phyloP scores from a whole-genome alignment of 2,329 filamentous ascomycete species.

The Alternaria brassicae region DNA sequence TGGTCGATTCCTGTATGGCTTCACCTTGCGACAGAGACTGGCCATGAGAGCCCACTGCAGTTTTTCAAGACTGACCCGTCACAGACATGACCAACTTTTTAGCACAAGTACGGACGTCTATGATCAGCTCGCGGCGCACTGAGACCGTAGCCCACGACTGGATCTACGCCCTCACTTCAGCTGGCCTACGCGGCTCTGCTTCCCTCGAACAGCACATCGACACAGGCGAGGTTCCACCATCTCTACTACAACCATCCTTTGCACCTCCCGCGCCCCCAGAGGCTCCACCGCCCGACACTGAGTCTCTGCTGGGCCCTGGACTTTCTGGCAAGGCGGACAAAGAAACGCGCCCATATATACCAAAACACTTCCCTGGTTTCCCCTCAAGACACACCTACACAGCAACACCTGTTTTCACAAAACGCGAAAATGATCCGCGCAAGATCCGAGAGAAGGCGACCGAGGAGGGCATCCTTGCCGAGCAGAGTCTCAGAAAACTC shows the following conservation, averaged over 20 bases:
- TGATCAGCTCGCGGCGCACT: constrained; percentile 63
- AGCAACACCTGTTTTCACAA: constrained; percentile 64
- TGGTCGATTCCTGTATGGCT: constrained; percentile 66
- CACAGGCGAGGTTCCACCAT: constrained; percentile 47
- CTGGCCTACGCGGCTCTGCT: constrained; percentile 50
- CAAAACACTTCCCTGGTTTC: constrained; percentile 66
- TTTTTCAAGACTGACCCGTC: constrained; percentile 24
- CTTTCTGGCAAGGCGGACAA: constrained; percentile 58
- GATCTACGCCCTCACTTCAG: constrained; percentile 58
- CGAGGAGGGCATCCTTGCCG: constrained; percentile 69
- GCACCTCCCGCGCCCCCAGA: constrained; percentile 51
- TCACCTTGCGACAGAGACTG: constrained; percentile 26
- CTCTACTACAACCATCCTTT: constrained; percentile 51
- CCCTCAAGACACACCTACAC: constrained; percentile 71
- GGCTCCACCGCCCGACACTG: constrained; percentile 52
- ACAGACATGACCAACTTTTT: constrained; percentile 64
- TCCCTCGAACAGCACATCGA: constrained; percentile 52
- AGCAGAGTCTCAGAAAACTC: constrained; percentile 69
- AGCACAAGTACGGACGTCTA: constrained; percentile 62
- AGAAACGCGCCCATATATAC: constrained; percentile 61
- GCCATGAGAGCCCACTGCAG: constrained; percentile 4
- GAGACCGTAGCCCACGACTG: constrained; percentile 67
- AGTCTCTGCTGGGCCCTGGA: constrained; percentile 60
- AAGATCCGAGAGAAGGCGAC: constrained; percentile 68
- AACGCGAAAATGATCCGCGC: constrained; percentile 66